A percentile compares a stretch with the other conserved stretches of the same genome.
Evolutionary conservation across 2,329 filamentous ascomycete species (phyloP).

Genomic region (Dichotomopilus funicola): DNA sequence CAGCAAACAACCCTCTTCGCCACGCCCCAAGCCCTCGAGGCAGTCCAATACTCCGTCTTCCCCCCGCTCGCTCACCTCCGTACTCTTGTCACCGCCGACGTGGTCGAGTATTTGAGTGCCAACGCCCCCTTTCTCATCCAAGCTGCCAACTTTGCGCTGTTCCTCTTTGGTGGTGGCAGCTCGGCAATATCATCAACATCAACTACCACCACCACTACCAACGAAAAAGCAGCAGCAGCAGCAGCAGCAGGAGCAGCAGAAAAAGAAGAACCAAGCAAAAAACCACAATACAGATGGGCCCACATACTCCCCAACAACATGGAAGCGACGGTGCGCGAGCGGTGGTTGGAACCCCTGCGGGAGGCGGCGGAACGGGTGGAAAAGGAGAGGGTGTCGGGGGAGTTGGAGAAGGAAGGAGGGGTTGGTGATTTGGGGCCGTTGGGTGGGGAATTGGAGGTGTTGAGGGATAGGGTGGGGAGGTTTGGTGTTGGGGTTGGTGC

Average conservation of each 20-base stretch:
- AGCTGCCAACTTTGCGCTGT: constrained; percentile 54
- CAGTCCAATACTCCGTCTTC: constrained; percentile 56
- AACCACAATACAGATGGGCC: constrained; percentile 28
- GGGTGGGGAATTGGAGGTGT: constrained; percentile 18
- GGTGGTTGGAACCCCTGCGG: constrained; percentile 50
- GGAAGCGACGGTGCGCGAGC: constrained; percentile 50
- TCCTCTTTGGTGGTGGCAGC: constrained; percentile 36
- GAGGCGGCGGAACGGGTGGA: constrained; percentile 31
- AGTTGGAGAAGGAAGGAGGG: neutral
- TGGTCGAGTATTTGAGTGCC: constrained; percentile 47
- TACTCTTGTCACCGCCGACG: constrained; percentile 34
- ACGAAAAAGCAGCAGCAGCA: neutral
- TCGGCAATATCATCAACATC: neutral
- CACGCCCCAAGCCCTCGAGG: constrained; percentile 49
- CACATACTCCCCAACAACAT: constrained; percentile 50
- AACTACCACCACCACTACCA: neutral
- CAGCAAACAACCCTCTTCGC: constrained; percentile 37
- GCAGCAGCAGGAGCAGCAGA: neutral
- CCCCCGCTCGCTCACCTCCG: constrained; percentile 46
- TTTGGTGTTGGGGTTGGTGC: constrained; percentile 7
- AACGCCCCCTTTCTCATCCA: constrained; percentile 52
- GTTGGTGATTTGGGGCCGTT: constrained; percentile 8
- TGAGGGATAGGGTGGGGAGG: constrained; percentile 19
- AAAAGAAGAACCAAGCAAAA: neutral
- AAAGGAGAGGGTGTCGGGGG: constrained; percentile 1